These are phyloP conservation scores for Aspergillus hancockii DNA, from an alignment of 495 filamentous ascomycete genomes.

Conservation along the genomic window DNA sequence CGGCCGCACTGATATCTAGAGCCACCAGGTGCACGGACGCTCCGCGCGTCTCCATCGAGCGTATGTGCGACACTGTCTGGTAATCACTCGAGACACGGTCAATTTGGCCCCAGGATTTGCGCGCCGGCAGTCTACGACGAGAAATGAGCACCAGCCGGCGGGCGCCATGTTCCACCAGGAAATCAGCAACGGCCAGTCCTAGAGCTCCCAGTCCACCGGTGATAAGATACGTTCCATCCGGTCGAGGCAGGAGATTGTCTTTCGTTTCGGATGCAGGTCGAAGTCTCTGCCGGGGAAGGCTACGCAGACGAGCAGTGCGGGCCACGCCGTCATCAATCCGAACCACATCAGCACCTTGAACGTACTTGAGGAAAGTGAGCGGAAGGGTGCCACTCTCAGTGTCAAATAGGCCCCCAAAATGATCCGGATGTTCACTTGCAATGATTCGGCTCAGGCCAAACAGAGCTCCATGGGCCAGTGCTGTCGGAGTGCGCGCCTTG, in stretches of 20 bases:
- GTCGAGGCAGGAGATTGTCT: constrained; percentile 21
- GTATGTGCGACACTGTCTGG: constrained; percentile 15
- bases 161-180: constrained; percentile 41
- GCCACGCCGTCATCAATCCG: constrained; percentile 46
- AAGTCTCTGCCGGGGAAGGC: constrained; percentile 24
- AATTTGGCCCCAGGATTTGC: constrained; percentile 22
- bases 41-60: constrained; percentile 29
- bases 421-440: constrained; percentile 38
- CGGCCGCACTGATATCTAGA: constrained; percentile 25
- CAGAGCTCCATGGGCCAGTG: constrained; percentile 37
- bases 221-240: constrained; percentile 48
- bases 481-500: constrained; percentile 19
- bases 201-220: constrained; percentile 48
- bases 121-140: constrained; percentile 33
- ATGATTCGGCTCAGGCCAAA: constrained; percentile 40
- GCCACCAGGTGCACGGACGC: constrained; percentile 28
- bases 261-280: not conserved
- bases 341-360: constrained; percentile 42
- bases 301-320: constrained; percentile 30
- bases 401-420: constrained; percentile 41
- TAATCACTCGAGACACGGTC: constrained; percentile 1
- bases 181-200: constrained; percentile 38
- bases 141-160: constrained; percentile 43
- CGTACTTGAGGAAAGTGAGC: constrained; percentile 33
- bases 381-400: constrained; percentile 26